A percentile compares a stretch with the other conserved stretches of the same genome.
phyloP scores from a whole-genome alignment of 2,329 filamentous ascomycete genomes.

The Cladosporium oxysporum region DNA sequence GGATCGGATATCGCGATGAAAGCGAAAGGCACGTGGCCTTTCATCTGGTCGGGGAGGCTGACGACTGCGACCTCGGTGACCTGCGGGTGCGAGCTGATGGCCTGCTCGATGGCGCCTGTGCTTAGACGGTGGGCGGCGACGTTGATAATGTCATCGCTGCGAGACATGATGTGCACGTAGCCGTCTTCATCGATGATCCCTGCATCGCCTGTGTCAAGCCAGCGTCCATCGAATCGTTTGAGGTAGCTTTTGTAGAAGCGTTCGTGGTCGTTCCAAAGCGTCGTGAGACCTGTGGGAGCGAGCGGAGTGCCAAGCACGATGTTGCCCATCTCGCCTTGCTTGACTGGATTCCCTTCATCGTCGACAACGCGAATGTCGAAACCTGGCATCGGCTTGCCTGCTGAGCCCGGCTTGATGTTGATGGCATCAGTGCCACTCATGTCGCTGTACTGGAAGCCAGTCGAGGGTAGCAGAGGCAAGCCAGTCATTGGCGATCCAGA shows the following conservation, averaged over 20 bases:
- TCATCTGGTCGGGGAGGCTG: slow-evolving; percentile 79
- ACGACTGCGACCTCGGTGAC: slow-evolving; percentile 86
- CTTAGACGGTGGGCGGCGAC: slow-evolving; percentile 91
- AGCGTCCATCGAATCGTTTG: slow-evolving; percentile 75
- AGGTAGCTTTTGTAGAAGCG: slow-evolving; percentile 85
- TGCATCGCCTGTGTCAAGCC: slow-evolving; percentile 89
- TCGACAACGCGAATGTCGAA: slow-evolving; percentile 86
- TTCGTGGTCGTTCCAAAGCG: slow-evolving; percentile 81
- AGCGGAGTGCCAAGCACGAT: slow-evolving; percentile 83
- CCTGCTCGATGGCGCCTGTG: slow-evolving; percentile 88
- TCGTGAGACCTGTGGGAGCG: slow-evolving; percentile 82
- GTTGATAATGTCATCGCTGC: slow-evolving; percentile 86
- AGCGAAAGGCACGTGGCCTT: slow-evolving; percentile 89
- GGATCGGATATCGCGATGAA: slow-evolving; percentile 69
- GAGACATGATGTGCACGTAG: slow-evolving; percentile 64
- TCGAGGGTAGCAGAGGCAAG: slow-evolving; percentile 63
- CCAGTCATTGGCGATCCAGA: slow-evolving; percentile 69
- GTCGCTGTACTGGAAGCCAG: slow-evolving; percentile 56
- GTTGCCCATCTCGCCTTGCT: slow-evolving; percentile 80
- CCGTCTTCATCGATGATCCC: slow-evolving; percentile 79
- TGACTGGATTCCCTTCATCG: slow-evolving; percentile 72
- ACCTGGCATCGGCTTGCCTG: slow-evolving; percentile 87
- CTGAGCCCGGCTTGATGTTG: slow-evolving; percentile 76
- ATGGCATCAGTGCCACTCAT: slow-evolving; percentile 51
- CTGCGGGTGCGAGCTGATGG: slow-evolving; percentile 74